These are phyloP conservation scores for Coemansia sp. DNA, from an alignment of 192 early-diverging fungal genomes.

Conservation along the genomic window DNA sequence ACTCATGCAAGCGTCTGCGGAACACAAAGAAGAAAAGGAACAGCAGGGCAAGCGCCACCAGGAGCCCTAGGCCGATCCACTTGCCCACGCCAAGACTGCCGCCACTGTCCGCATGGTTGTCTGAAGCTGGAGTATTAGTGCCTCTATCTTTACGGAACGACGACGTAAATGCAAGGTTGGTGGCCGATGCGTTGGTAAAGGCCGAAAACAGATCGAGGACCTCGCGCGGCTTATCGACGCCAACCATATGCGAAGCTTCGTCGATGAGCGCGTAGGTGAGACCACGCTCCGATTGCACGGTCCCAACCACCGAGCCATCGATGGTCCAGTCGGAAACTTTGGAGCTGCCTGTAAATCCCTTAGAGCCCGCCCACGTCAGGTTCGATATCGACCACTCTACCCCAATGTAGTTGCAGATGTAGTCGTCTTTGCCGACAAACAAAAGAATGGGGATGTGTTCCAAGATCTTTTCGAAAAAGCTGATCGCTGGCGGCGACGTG, in stretches of 20 bases:
- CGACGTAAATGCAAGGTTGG: slow-evolving; percentile 43
- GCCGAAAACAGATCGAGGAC: slow-evolving; percentile 62
- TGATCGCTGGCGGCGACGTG: slow-evolving; percentile 45
- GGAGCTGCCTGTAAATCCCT: slow-evolving; percentile 45
- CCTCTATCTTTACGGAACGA: slow-evolving; percentile 18
- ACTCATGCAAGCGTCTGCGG: slow-evolving; percentile 26
- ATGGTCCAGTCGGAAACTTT: slow-evolving; percentile 54
- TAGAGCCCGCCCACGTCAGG: slow-evolving; percentile 61
- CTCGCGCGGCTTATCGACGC: slow-evolving; percentile 63
- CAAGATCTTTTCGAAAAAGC: slow-evolving; percentile 55
- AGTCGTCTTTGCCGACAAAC: slow-evolving; percentile 68
- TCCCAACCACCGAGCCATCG: slow-evolving; percentile 47
- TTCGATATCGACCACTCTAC: slow-evolving; percentile 61
- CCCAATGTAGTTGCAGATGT: slow-evolving; percentile 73
- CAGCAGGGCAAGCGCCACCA: slow-evolving; percentile 8
- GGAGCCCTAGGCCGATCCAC: slow-evolving; percentile 27
- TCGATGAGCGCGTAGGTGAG: slow-evolving; percentile 61
- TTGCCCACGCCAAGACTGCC: not conserved
- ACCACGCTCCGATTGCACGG: slow-evolving; percentile 56
- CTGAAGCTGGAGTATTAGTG: not conserved
- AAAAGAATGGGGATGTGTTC: slow-evolving; percentile 55
- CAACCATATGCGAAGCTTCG: slow-evolving; percentile 72
- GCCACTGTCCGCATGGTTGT: not conserved
- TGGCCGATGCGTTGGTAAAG: slow-evolving; percentile 46
- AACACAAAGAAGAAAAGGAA: slow-evolving; percentile 18